phyloP scores from a whole-genome alignment of 768 basidiomycete genomes.

The Lentinula sp. region DNA sequence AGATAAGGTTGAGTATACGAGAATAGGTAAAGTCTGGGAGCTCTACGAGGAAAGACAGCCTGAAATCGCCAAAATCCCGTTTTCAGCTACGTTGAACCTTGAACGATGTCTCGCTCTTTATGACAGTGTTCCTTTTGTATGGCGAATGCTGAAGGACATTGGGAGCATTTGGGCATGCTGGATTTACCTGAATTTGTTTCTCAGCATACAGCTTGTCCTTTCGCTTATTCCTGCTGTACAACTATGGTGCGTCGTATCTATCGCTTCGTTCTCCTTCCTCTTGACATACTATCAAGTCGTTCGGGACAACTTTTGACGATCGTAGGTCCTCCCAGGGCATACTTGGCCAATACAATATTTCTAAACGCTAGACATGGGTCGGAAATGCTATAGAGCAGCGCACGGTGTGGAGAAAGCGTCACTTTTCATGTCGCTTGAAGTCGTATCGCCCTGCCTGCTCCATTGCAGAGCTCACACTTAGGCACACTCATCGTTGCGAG shows the following conservation, averaged over 20 bases:
- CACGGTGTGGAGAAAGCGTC: conserved; percentile 48
- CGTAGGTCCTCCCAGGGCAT: neutral
- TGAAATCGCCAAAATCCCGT: conserved; percentile 31
- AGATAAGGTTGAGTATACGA: conserved; percentile 48
- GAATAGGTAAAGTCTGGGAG: conserved; percentile 65
- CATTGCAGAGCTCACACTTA: conserved; percentile 29
- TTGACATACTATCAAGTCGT: conserved; percentile 36
- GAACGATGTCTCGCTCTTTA: conserved; percentile 42
- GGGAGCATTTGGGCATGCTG: conserved; percentile 45
- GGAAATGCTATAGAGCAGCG: conserved; percentile 62
- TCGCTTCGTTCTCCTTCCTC: conserved; percentile 8
- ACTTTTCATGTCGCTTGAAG: conserved; percentile 54
- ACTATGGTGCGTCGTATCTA: conserved; percentile 38
- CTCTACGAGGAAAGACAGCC: conserved; percentile 57
- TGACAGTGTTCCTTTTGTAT: conserved; percentile 52
- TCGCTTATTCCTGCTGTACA: conserved; percentile 59
- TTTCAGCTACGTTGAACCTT: conserved; percentile 28
- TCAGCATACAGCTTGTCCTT: conserved; percentile 32
- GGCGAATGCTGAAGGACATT: conserved; percentile 63
- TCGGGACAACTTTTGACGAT: conserved; percentile 61
- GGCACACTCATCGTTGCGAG: conserved; percentile 29
- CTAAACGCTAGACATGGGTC: conserved; percentile 32
- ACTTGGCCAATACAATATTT: neutral
- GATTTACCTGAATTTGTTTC: conserved; percentile 40
- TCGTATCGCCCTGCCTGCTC: conserved; percentile 49